These are phyloP conservation scores for Paralagenidium karlingii DNA, from an alignment of 352 stramenopile species.

Conservation along the genomic window DNA sequence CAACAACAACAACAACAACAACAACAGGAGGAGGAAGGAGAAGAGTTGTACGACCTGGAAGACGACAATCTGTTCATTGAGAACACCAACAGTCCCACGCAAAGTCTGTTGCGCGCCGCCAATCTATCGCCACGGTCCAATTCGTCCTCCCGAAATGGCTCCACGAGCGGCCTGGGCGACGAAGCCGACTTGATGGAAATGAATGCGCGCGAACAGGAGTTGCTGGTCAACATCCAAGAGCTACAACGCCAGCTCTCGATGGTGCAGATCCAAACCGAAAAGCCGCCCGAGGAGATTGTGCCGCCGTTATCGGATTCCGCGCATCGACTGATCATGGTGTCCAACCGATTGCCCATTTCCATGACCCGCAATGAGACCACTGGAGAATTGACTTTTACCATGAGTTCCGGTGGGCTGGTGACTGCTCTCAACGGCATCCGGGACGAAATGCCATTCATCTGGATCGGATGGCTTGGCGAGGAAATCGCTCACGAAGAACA, in stretches of 20 bases:
- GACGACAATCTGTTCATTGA: neutral
- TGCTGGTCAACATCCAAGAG: slow-evolving; percentile 87
- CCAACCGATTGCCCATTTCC: slow-evolving; percentile 86
- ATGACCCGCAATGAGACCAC: slow-evolving; percentile 75
- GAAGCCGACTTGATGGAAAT: slow-evolving; percentile 61
- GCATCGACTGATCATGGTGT: slow-evolving; percentile 81
- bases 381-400: slow-evolving; percentile 76
- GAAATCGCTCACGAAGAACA: slow-evolving; percentile 80
- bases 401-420: slow-evolving; percentile 81
- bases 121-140: slow-evolving; percentile 14
- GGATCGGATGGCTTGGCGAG: slow-evolving; percentile 85
- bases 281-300: slow-evolving; percentile 59
- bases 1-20: too few relatives aligned
- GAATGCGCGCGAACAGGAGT: slow-evolving; percentile 75
- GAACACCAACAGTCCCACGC: neutral
- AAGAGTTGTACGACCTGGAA: neutral
- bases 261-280: slow-evolving; percentile 77
- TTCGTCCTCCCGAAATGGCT: slow-evolving; percentile 2
- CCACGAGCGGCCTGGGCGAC: slow-evolving; percentile 21
- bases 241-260: slow-evolving; percentile 81
- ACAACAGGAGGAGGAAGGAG: too few relatives aligned
- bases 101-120: too few relatives aligned
- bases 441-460: slow-evolving; percentile 84
- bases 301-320: slow-evolving; percentile 39
- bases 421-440: slow-evolving; percentile 82